Conservation (phyloP, 345 rosid genomes). For the Rhodamnia argentea region DNA sequence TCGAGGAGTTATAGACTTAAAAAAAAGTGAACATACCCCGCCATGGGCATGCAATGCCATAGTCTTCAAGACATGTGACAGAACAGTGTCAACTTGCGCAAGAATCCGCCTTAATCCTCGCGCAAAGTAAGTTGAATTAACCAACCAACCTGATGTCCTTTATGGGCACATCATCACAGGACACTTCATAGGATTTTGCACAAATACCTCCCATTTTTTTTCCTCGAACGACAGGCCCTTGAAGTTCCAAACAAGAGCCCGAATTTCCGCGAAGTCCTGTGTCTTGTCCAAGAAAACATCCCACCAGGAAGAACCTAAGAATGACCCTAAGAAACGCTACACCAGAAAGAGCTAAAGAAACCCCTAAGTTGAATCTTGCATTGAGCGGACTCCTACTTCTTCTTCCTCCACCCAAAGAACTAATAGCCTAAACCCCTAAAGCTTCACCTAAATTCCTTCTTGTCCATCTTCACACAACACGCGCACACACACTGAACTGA, state of each 20-base stretch:
- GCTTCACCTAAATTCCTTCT: constrained; percentile 17
- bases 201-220: neutral
- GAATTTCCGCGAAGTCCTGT: neutral
- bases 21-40: neutral
- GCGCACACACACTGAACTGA: constrained; percentile 5
- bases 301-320: neutral
- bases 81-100: neutral
- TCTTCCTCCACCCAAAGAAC: constrained; percentile 9
- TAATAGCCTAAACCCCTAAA: constrained; percentile 18
- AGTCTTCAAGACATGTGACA: constrained; percentile 2
- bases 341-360: constrained; percentile 7
- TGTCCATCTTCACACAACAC: constrained; percentile 27
- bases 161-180: neutral
- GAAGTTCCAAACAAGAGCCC: neutral
- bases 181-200: neutral
- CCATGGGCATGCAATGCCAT: neutral
- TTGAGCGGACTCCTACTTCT: constrained; percentile 2
- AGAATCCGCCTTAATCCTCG: constrained; percentile 4
- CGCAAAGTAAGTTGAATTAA: neutral
- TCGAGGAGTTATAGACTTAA: neutral
- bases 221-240: neutral
- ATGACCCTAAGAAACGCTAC: neutral
- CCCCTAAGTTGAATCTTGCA: constrained; percentile 15
- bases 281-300: neutral
- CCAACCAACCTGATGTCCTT: neutral